A percentile compares a stretch with the other conserved stretches of the same genome.
Conservation (phyloP, 106 monocot genomes). For the Dendrobium nobile region DNA sequence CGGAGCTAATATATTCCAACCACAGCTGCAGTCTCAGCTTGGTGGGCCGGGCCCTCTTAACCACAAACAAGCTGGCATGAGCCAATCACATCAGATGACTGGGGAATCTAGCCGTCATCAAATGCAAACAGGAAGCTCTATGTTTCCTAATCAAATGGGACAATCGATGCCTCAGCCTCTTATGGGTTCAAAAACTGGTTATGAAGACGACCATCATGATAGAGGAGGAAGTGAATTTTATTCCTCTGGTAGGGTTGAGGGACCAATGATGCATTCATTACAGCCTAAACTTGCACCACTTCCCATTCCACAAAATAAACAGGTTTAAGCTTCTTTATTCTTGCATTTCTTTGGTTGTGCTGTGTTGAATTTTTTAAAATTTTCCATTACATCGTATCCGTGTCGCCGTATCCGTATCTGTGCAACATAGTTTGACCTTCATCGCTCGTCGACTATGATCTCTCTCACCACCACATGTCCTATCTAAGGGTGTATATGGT, state of each 20-base stretch:
- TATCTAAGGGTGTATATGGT: no score
- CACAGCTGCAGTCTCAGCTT: slow-evolving; percentile 17
- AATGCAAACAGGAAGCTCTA: slow-evolving; percentile 5
- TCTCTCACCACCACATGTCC: no score
- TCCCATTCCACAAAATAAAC: slow-evolving; percentile 30
- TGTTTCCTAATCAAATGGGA: slow-evolving; percentile 20
- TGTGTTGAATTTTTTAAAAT: background rate
- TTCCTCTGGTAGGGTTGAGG: slow-evolving; percentile 22
- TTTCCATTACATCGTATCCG: background rate
- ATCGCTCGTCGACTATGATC: no score
- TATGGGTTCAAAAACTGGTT: slow-evolving; percentile 15
- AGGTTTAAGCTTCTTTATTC: slow-evolving; percentile 10
- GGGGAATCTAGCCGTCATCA: slow-evolving; percentile 16
- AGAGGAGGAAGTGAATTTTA: slow-evolving; percentile 21
- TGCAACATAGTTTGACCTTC: no score
- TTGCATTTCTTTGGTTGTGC: background rate
- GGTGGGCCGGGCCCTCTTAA: slow-evolving; percentile 15
- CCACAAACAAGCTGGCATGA: slow-evolving; percentile 7
- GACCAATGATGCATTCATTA: slow-evolving; percentile 13
- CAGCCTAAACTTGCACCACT: slow-evolving; percentile 47
- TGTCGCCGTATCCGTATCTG: no score
- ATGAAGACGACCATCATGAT: slow-evolving; percentile 25
- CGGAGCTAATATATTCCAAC: slow-evolving; percentile 9
- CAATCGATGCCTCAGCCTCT: slow-evolving; percentile 18
- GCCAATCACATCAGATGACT: background rate